Base-by-base conservation (phyloP, 495 filamentous ascomycete genomes). In the Immersiella caudata region DNA sequence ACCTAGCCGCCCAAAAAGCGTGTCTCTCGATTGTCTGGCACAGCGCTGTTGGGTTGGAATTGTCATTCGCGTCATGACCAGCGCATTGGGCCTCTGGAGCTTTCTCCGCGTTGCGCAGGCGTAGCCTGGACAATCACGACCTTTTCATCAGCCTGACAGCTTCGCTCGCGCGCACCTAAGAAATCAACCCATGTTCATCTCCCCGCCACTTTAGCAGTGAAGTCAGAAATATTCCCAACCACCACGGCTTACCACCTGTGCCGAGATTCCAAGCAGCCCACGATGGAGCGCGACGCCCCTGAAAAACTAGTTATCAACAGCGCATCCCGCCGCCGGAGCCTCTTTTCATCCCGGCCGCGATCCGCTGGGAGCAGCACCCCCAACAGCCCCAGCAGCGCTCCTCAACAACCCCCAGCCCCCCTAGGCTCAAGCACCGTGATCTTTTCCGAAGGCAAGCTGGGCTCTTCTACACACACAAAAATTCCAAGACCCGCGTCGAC, bases 401-500 rank as follows among this genome's bases (percentile, higher is more conserved):
- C 61, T 24, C 46, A 20, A 24, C 61, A 35, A 54, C 61, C 54
- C 29, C 61, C 62, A 2, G 18, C 64, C 9, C 67, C 70, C 66
- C 62, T 67, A 4, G 70, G 40, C 16, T 46, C 40, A 12, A 46
- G 40, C 16, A 14, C 40, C 14, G 40, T 36, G 8, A 56, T 62
- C 6, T 35, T 58, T n/a, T 67, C 65, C 20, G 75, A 76, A 6
- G 46, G 20, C 40, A 70, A 69, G 20, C 21, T 20, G 36, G 66
- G 70, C n/a, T 78, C 78, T n/a, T 55, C 76, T 2, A 73, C 64
- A 51, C 70, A 68, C 51, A 79, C 81, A 21, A 78, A 68, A 62
- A 82, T 83, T 54, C 81, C 82, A 18, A 77, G 74, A 26, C 79
- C 75, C 21, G 50, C 70, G 21, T 66, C 68, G 35, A 70, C 72